phyloP scores from a whole-genome alignment of 768 basidiomycete species.

The Gautieria morchelliformis region DNA sequence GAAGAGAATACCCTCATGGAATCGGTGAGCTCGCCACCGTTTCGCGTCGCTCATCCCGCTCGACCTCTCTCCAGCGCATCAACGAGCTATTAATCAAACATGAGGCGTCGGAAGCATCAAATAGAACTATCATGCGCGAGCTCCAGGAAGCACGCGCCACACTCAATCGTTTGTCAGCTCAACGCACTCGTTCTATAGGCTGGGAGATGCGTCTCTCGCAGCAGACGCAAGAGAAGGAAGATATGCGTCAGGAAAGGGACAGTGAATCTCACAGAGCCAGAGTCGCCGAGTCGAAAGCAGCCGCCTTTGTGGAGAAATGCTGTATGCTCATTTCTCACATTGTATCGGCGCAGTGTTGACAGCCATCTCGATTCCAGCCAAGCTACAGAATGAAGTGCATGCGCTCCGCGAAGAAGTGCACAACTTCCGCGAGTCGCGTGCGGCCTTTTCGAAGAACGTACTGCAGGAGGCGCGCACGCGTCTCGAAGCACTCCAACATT shows the following conservation, averaged over 20 bases:
- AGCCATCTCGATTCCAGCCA: constrained; percentile 33
- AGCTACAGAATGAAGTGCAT: constrained; percentile 58
- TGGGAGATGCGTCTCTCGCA: constrained; percentile 57
- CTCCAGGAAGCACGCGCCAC: constrained; percentile 62
- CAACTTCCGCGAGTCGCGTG: constrained; percentile 44
- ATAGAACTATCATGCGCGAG: constrained; percentile 62
- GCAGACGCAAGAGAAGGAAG: constrained; percentile 69
- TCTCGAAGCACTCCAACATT: constrained; percentile 47
- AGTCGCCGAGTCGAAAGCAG: constrained; percentile 56
- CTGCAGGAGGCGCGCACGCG: constrained; percentile 55
- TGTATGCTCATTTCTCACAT: constrained; percentile 25
- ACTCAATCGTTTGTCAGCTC: constrained; percentile 57
- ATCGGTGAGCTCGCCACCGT: constrained; percentile 31
- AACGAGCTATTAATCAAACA: constrained; percentile 72
- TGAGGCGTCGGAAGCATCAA: constrained; percentile 73
- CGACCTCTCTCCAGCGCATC: constrained; percentile 41
- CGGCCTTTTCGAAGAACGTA: constrained; percentile 59
- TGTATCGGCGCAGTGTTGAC: neutral
- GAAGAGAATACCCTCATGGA: constrained; percentile 56
- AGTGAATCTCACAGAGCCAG: constrained; percentile 57
- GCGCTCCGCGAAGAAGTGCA: constrained; percentile 57
- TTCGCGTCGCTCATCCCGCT: neutral
- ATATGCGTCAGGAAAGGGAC: constrained; percentile 53
- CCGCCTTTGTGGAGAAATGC: constrained; percentile 56
- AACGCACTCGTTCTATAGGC: constrained; percentile 61